These are phyloP conservation scores for Physcomitrium patens DNA, from an alignment of 225 moss, liverwort and hornwort genomes.

Conservation along the genomic window DNA sequence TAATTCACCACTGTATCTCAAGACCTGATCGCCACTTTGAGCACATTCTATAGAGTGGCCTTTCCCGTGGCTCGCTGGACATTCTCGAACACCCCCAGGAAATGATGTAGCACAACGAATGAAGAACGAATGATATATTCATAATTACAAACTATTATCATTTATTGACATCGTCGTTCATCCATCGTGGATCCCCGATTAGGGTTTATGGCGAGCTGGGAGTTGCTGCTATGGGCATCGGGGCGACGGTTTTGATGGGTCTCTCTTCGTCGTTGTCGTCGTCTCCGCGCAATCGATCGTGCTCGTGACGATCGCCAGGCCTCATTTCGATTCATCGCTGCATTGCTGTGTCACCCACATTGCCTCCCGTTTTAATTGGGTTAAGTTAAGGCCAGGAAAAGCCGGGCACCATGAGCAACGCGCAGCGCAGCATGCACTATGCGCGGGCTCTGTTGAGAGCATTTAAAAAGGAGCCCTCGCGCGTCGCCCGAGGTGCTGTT, in stretches of 20 bases:
- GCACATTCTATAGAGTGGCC: no score
- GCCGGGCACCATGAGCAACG: constrained; percentile 50
- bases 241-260: not conserved
- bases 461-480: constrained; percentile 47
- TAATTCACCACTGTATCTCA: no score
- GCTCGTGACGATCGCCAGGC: not conserved
- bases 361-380: not conserved
- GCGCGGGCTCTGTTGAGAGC: constrained; percentile 56
- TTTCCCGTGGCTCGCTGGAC: no score
- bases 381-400: not conserved
- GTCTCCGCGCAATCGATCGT: not conserved
- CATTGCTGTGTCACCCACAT: not conserved
- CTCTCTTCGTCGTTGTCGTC: no score
- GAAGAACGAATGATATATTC: no score
- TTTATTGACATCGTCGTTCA: not conserved
- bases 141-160: no score
- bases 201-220: constrained; percentile 2
- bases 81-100: no score
- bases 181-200: not conserved
- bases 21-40: no score
- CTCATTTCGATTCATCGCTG: not conserved
- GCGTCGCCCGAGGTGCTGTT: constrained; percentile 26
- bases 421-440: constrained; percentile 55
- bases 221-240: not conserved
- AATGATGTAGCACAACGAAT: no score